Evolutionary conservation across 306 rosid genomes (phyloP), one percentile per base, ranked within the genome.

Genomic region (Medicago truncatula): DNA sequence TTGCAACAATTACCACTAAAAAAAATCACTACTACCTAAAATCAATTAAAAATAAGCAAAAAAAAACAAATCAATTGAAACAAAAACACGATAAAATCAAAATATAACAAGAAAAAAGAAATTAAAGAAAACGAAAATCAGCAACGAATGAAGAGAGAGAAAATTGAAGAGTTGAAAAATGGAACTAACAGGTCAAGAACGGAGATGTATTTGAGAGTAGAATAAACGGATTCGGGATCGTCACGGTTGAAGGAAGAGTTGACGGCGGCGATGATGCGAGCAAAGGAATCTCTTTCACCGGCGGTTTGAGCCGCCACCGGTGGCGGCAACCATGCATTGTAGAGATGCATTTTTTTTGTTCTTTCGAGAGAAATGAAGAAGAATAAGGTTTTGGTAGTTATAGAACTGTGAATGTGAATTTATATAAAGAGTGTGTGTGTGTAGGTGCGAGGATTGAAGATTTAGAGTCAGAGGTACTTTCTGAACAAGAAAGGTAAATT

Each of bases 241-340:
- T 90, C 90, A 7, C 68, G 73, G 18, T 69, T 81, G 82, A 78
- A 92, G 9, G 90, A 88, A 8, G 54, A 77, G 76, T 79, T 88
- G 78, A 89, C 86, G 41, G 86, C 39, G 81, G 74, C 49, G 83
- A 95, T 71, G 76, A 92, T 81, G 41, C 93, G 89, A 2, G 92
- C 72, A 82, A 92, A 95, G 31, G 99, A 92, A 9, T 95, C 93
- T 47, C 71, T 60, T 87, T 95, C 99, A 23, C 70, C 85, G 71
- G 70, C 75, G 67, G 98, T 83, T 46, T 84, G 88, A 7, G 86
- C 80, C 8, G 93, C 97, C 70, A 95, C 96, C 9, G 99, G 99
- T 59, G 97, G 93, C 4, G 99, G 99, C 18, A 95, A 92, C 97
- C 97, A 95, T 68, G 94, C 99, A 90, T 95, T 95, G 87, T 92